Conservation (phyloP, 2,329 filamentous ascomycete species). For the Aspergillus spinulosporus region DNA sequence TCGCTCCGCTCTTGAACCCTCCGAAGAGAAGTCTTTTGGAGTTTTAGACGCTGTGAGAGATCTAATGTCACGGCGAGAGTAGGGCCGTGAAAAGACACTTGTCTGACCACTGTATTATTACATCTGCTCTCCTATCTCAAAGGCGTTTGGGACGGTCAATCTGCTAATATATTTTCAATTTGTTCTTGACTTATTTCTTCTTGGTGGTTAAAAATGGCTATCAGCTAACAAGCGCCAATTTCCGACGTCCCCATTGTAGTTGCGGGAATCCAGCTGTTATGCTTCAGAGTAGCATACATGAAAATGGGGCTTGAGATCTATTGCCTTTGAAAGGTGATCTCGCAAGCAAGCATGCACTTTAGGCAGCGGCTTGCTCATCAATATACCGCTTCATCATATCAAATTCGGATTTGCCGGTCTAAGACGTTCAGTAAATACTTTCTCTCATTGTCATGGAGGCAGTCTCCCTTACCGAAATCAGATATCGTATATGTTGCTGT, state of each 20-base stretch:
- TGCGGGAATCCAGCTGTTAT: no score
- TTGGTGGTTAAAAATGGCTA: background rate
- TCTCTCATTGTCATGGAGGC: background rate
- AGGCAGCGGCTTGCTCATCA: constrained; percentile 42
- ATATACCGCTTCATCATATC: constrained; percentile 50
- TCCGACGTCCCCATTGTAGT: background rate
- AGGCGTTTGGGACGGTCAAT: constrained; percentile 13
- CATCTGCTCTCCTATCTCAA: constrained; percentile 8
- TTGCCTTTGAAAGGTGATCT: background rate
- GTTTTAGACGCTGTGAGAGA: constrained; percentile 42
- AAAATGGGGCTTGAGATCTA: no score
- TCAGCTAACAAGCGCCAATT: background rate
- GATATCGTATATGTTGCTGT: constrained; percentile 47
- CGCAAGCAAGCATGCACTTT: constrained; percentile 2
- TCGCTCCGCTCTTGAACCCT: constrained; percentile 34
- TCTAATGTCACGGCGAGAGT: constrained; percentile 30
- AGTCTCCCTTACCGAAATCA: constrained; percentile 39
- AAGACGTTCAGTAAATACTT: background rate
- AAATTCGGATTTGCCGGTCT: constrained; percentile 51
- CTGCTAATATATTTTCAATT: background rate
- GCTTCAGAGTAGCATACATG: no score
- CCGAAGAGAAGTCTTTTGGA: constrained; percentile 34
- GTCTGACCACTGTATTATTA: constrained; percentile 9
- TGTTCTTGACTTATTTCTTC: background rate
- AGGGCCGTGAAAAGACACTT: background rate